These are phyloP conservation scores for Phycomyces blakesleeanus DNA, from an alignment of 192 early-diverging fungal genomes.

Conservation along the genomic window DNA sequence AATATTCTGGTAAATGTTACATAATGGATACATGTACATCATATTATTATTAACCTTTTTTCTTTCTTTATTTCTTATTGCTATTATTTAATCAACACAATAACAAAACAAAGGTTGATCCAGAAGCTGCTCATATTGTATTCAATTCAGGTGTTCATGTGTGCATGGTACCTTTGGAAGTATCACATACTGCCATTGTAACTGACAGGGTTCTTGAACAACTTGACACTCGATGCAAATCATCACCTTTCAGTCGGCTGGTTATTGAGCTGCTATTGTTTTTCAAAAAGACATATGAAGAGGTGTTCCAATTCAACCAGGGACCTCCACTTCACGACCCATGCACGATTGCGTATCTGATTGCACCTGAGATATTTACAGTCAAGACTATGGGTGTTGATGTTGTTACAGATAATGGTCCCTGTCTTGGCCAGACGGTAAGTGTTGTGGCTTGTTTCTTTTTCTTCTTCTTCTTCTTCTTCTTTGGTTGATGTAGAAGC, in stretches of 20 bases:
- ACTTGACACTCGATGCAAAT: slow-evolving; percentile 3
- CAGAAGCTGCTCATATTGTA: slow-evolving; percentile 23
- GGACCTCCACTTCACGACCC: slow-evolving; percentile 22
- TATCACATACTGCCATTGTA: slow-evolving; percentile 15
- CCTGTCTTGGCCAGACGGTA: slow-evolving; percentile 18
- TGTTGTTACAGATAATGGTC: slow-evolving; percentile 21
- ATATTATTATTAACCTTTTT: too few relatives aligned
- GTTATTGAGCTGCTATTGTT: slow-evolving; percentile 16
- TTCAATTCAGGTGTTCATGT: slow-evolving; percentile 9
- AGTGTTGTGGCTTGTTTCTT: slow-evolving; percentile 1
- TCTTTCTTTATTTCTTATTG: too few relatives aligned
- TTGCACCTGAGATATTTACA: slow-evolving; percentile 16
- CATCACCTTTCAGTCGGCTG: slow-evolving; percentile 5
- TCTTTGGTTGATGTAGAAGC: too few relatives aligned
- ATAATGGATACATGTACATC: too few relatives aligned
- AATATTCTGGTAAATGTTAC: slow-evolving; percentile 15
- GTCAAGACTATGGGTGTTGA: slow-evolving; percentile 12
- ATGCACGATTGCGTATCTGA: slow-evolving; percentile 14
- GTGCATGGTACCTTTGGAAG: slow-evolving; percentile 22
- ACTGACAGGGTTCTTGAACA: slow-evolving; percentile 10
- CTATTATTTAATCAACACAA: too few relatives aligned
- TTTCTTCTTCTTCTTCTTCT: too few relatives aligned
- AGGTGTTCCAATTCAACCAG: slow-evolving; percentile 6
- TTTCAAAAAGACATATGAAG: slow-evolving; percentile 19
- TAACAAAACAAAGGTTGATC: slow-evolving; percentile 9